phyloP scores from a whole-genome alignment of 148 eudicot genomes.

The Hydrangea macrophylla region DNA sequence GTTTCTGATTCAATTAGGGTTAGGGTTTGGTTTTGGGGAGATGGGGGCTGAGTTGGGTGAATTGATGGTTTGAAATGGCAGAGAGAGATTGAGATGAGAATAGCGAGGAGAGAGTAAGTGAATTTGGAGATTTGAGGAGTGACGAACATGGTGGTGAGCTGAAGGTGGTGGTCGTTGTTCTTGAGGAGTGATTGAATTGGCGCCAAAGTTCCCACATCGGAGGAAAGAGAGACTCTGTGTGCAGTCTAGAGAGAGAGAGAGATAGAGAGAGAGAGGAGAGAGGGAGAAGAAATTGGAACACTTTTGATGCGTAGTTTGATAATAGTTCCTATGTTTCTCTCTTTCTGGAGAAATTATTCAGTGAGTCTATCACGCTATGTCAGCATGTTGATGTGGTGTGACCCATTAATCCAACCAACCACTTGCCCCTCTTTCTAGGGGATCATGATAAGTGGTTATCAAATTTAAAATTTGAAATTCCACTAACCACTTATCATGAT shows the following conservation, averaged over 20 bases:
- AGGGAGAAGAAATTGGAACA: background rate
- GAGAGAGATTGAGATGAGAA: conserved; percentile 28
- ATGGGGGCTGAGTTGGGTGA: background rate
- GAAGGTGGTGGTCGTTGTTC: background rate
- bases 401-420: too few relatives aligned
- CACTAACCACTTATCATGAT: too few relatives aligned
- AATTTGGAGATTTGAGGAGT: background rate
- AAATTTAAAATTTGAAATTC: too few relatives aligned
- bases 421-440: too few relatives aligned
- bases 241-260: background rate
- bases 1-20: conserved; percentile 19
- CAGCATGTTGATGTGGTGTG: too few relatives aligned
- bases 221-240: background rate
- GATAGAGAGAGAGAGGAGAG: background rate
- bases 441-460: too few relatives aligned
- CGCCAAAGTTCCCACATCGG: background rate
- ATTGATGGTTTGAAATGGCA: too few relatives aligned
- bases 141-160: too few relatives aligned
- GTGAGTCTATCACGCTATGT: too few relatives aligned
- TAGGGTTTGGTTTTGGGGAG: conserved; percentile 35
- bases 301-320: too few relatives aligned
- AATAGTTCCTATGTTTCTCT: too few relatives aligned
- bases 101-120: conserved; percentile 29
- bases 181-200: background rate
- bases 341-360: too few relatives aligned